phyloP scores from a whole-genome alignment of 257 asterid genomes.

The Schizonepeta tenuifolia region DNA sequence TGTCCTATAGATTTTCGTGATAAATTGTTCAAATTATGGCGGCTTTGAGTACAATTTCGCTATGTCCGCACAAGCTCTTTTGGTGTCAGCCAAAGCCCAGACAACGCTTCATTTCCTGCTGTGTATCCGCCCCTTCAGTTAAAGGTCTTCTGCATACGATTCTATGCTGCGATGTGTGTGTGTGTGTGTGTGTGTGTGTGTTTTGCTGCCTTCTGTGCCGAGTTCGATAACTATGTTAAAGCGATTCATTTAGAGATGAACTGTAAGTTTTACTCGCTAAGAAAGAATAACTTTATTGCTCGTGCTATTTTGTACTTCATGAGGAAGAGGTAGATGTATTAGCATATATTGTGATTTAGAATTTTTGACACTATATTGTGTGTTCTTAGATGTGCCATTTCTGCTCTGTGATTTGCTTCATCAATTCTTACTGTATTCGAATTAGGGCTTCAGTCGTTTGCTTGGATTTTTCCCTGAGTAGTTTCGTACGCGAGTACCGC shows the following conservation, averaged over 20 bases:
- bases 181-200: neutral
- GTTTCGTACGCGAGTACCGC: neutral
- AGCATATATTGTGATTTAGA: conserved; percentile 4
- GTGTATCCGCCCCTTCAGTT: conserved; percentile 47
- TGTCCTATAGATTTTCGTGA: conserved; percentile 12
- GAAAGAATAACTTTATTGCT: neutral
- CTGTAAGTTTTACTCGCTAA: neutral
- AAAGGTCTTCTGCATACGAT: conserved; percentile 48
- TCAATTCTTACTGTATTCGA: neutral
- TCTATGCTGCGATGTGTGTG: neutral
- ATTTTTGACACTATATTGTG: conserved; percentile 15
- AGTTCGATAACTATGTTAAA: conserved; percentile 9
- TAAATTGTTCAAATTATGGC: conserved; percentile 47
- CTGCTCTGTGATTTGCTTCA: conserved; percentile 8
- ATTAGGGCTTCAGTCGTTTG: conserved; percentile 2
- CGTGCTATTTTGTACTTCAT: conserved; percentile 1
- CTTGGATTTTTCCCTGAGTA: neutral
- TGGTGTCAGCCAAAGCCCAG: conserved; percentile 45
- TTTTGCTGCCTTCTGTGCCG: neutral
- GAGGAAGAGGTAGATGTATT: conserved; percentile 7
- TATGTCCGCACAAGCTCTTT: conserved; percentile 50
- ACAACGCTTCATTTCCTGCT: conserved; percentile 55
- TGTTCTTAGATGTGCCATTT: conserved; percentile 9
- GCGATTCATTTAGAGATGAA: neutral
- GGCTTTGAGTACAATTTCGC: conserved; percentile 55